A percentile compares a stretch with the other conserved stretches of the same genome.
Conservation (phyloP, 2,329 filamentous ascomycete species). For the Metarhizium brunneum region DNA sequence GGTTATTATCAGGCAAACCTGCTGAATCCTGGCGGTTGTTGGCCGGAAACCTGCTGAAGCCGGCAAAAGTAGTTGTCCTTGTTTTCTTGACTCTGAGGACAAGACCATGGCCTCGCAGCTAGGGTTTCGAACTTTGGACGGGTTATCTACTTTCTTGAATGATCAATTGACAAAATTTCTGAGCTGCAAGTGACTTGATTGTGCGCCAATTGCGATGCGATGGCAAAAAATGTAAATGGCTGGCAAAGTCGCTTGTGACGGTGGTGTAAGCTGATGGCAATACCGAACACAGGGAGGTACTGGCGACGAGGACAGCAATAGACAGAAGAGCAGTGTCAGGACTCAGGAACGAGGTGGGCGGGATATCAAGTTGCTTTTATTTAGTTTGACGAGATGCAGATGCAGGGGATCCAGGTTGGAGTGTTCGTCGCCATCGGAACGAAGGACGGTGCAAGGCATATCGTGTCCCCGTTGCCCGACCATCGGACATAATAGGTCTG, state of each 20-base stretch:
- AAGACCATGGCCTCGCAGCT: too few species aligned
- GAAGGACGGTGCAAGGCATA: too few species aligned
- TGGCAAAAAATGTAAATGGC: neutral
- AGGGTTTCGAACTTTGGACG: too few species aligned
- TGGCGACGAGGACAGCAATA: neutral
- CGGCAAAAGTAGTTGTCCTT: neutral
- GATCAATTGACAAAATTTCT: too few species aligned
- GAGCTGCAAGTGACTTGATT: neutral
- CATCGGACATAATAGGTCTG: too few species aligned
- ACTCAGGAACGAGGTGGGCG: neutral
- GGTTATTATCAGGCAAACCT: conserved; percentile 14
- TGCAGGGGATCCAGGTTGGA: neutral
- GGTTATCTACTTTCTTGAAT: too few species aligned
- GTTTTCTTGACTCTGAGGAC: neutral
- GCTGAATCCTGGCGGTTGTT: conserved; percentile 16
- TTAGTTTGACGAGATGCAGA: neutral
- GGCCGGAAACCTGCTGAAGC: conserved; percentile 18
- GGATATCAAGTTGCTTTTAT: neutral
- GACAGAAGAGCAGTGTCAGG: too few species aligned
- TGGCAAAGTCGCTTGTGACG: neutral
- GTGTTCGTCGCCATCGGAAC: too few species aligned
- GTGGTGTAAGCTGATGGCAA: neutral
- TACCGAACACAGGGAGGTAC: neutral
- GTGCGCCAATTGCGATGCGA: neutral
- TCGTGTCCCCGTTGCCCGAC: too few species aligned